Evolutionary conservation across 2,329 filamentous ascomycete genomes (phyloP), one percentile per base, ranked within the genome.

Genomic region (Coleophoma eucalyptorum): DNA sequence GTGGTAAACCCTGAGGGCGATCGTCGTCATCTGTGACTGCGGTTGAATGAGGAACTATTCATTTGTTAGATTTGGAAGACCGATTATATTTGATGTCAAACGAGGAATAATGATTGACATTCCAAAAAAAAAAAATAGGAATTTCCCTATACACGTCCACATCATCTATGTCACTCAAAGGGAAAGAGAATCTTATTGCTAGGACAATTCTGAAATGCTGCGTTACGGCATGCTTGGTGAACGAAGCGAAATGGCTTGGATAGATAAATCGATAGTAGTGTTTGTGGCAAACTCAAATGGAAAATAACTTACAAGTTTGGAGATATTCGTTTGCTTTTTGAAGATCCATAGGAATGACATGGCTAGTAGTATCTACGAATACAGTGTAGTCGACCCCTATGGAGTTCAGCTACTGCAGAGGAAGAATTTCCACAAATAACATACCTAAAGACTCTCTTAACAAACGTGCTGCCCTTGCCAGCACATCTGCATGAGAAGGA

Each of bases 371-470:
- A 26, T 26, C 26, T 8, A 26, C 26, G 38, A 57, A 56, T n/a
- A 54, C 31, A 31, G 55, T 52, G 40, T 48, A 51, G 33, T 56
- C 51, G 34, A 56, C 55, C 6, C 6, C 35, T 38, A 18, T n/a
- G 7, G 16, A 38, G 16, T 15, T 38, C 18, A 38, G 35, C 35
- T 6, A 12, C 35, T 7, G 5, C 12, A 15, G 5, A 38, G 15
- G 15, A 7, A 38, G 16, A 38, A 6, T 18, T n/a, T 38, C 5
- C 15, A n/a, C 15, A 38, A 11, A n/a, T 21, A n/a, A 18, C 19
- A 6, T 26, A 38, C 50, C 48, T 4, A 57, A 49, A 6, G 55
- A 53, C 46, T 57, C 51, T 31, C 55, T 38, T 6, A 57, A 43
- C 12, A 57, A 21, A 47, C 54, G 54, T 12, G 53, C 41, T 18